Base-by-base conservation (phyloP, 2,329 filamentous ascomycete genomes). In the Paramyrothecium roridum region DNA sequence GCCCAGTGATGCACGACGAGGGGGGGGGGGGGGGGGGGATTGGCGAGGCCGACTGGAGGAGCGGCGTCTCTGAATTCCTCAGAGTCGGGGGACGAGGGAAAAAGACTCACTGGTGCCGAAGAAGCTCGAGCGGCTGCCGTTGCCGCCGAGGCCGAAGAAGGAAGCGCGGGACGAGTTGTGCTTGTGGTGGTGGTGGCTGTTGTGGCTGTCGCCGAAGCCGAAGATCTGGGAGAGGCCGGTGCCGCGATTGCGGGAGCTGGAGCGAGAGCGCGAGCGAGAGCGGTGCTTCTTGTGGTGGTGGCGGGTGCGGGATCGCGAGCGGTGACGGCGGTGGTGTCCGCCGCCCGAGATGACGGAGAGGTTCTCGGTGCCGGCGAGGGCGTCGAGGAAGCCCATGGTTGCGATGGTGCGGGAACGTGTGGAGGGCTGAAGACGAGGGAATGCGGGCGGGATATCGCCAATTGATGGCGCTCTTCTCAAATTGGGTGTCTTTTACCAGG, bases 111-210 rank as follows among this genome's bases (percentile, higher is more conserved):
- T 72, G 50, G 67, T 66, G 21, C 74, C 73, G 58, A 82, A 81
- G 66, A 82, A 75, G 60, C 72, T 76, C 52, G 73, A 73, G 47
- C 75, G 72, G 58, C 72, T 76, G 55, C 65, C 65, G 57, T 77
- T 76, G 54, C 67, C 69, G 53, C 76, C 75, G 48, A 78, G 64
- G 47, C 77, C 72, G 58, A 80, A 81, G 64, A 83, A 77, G 52
- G 76, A 78, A 33, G 72, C 69, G 23, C 72, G 66, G n/a, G 73
- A 76, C 47, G 71, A 65, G 62, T 74, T 77, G 65, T 75, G 66
- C 64, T 71, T 71, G 61, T 67, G 62, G 57, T 72, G 66, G 51
- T 73, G 63, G 47, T 69, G 71, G 50, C 62, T 61, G 56, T 73
- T 69, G 53, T 72, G 67, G 55, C 71, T 67, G 22, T 65, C 63